Evolutionary conservation across 1,284 basidiomycete genomes (phyloP), one percentile per base, ranked within the genome.

Genomic region (Macrocystidia cucumis): DNA sequence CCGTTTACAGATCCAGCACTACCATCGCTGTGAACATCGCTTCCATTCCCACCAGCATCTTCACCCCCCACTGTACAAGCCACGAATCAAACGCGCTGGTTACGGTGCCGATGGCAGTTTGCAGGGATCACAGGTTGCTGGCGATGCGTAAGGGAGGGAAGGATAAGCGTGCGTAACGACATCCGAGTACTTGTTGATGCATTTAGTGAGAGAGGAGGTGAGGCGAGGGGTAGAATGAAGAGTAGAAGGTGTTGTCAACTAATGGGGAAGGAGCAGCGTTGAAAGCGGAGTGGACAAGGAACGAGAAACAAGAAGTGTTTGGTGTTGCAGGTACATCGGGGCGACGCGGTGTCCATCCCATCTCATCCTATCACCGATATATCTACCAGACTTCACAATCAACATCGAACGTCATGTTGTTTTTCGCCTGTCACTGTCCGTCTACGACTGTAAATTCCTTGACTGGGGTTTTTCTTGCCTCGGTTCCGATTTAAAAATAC

Each of bases 141-240:
- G 55, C 56, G 35, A 81, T 57, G 1, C 53, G 53, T 6, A 60
- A 40, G 68, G 0, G 73, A 50, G 11, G 81, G 80, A 6, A 88
- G 69, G 47, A 91, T 79, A 38, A 87, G 81, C 79, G 23, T 91
- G 92, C 72, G 91, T 86, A 50, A 95, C 70, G 50, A 92, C 87
- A 54, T 97, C 92, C 0, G 85, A 86, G 62, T 96, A 91, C 0
- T 93, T 92, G 53, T 91, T 91, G 53, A 96, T 68, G 63, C 96
- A 97, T 60, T 98, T 98, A 0, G 90, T 89, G 31, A 91, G 63
- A 29, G 25, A 84, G 78, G 29, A 82, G 70, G 19, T 98, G 74
- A 0, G 93, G 93, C 1, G 89, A 91, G 38, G 83, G 76, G 65
- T 87, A 96, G 68, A 82, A 98, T 0, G 93, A 90, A 0, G 89